These are phyloP conservation scores for Cylindrotheca closterium DNA, from an alignment of 108 stramenopile genomes.

Conservation along the genomic window DNA sequence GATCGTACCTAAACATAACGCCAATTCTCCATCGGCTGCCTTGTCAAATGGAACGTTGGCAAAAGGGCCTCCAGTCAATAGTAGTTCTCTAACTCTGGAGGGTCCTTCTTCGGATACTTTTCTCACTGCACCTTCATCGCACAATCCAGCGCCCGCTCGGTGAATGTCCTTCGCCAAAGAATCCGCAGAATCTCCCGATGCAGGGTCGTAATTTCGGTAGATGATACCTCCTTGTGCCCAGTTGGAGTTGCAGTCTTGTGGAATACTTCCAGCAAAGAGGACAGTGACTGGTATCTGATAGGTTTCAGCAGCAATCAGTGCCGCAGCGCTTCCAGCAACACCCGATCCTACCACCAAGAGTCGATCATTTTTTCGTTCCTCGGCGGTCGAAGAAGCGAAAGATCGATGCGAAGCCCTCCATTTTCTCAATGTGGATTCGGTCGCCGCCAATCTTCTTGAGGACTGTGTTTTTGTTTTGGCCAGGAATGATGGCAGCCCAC, in stretches of 20 bases:
- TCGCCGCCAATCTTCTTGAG: too few species aligned
- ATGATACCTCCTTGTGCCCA: constrained; percentile 98
- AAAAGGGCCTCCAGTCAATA: constrained; percentile 60
- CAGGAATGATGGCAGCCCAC: too few species aligned
- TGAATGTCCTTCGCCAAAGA: constrained; percentile 83
- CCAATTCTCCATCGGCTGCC: constrained; percentile 30
- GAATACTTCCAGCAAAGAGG: constrained; percentile 62
- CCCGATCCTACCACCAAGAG: constrained; percentile 81
- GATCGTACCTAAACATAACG: constrained; percentile 46
- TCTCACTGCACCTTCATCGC: constrained; percentile 79
- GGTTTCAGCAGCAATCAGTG: constrained; percentile 70
- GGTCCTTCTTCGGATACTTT: constrained; percentile 92
- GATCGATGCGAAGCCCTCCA: too few species aligned
- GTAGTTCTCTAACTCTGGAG: constrained; percentile 72
- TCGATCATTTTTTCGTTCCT: constrained; percentile 51
- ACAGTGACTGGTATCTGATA: constrained; percentile 73
- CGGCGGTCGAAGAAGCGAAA: too few species aligned
- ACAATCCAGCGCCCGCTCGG: constrained; percentile 81
- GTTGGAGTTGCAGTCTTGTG: constrained; percentile 91
- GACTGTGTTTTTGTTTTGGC: too few species aligned
- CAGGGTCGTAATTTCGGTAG: constrained; percentile 70
- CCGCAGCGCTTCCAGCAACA: constrained; percentile 81
- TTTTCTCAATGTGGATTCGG: too few species aligned
- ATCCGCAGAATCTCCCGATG: constrained; percentile 63
- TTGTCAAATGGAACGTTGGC: constrained; percentile 87